phyloP scores from a whole-genome alignment of 2,329 filamentous ascomycete genomes.

The Ceratocystiopsis brevicomis region DNA sequence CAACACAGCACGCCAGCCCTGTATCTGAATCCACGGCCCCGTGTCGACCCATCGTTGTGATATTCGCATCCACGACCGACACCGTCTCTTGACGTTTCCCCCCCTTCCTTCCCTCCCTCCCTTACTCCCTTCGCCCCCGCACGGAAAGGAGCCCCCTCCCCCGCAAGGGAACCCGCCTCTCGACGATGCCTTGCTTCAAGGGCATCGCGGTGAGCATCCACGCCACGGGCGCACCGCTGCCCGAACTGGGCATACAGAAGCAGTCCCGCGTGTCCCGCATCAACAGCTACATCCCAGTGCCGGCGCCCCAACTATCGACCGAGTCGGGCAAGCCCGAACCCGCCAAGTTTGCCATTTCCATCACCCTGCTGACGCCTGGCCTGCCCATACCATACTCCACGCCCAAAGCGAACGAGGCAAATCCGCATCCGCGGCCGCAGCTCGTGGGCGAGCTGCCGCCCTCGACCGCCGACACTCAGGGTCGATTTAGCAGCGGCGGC shows the following conservation, averaged over 20 bases:
- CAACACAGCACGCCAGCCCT: background rate
- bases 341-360: slow-evolving; percentile 93
- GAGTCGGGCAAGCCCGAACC: slow-evolving; percentile 66
- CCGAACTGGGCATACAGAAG: slow-evolving; percentile 88
- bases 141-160: background rate
- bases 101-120: background rate
- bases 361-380: slow-evolving; percentile 78
- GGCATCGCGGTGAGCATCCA: slow-evolving; percentile 97
- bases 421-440: slow-evolving; percentile 66
- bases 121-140: background rate
- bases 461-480: slow-evolving; percentile 27
- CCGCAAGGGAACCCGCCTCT: no score
- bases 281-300: slow-evolving; percentile 92
- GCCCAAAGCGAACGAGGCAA: slow-evolving; percentile 56
- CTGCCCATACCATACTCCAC: slow-evolving; percentile 84
- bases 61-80: background rate
- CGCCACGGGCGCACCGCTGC: slow-evolving; percentile 56
- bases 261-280: slow-evolving; percentile 82
- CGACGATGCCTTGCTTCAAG: slow-evolving; percentile 84
- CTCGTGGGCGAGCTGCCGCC: slow-evolving; percentile 7
- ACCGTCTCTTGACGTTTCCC: background rate
- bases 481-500: slow-evolving; percentile 17
- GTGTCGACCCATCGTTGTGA: background rate
- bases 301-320: slow-evolving; percentile 59
- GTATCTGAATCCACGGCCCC: no score